Percentiles rank a stretch among this genome's conserved stretches.
phyloP scores from a whole-genome alignment of 2,329 filamentous ascomycete species.

The Epichloe elymi region DNA sequence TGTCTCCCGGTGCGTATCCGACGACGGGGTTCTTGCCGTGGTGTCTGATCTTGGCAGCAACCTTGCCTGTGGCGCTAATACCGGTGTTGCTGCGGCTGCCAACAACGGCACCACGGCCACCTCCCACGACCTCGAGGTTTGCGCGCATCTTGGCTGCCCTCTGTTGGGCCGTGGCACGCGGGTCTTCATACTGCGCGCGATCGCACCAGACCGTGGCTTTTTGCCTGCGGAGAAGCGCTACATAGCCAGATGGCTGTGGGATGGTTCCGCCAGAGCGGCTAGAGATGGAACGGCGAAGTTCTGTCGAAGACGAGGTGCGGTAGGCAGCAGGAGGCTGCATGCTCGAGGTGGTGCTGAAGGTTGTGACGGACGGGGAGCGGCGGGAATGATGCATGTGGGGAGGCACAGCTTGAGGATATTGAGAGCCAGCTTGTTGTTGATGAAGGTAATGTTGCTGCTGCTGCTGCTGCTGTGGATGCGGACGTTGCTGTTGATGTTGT shows the following conservation, averaged over 20 bases:
- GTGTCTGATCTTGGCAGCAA: conserved; percentile 77
- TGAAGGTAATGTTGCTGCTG: conserved; percentile 22
- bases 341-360: conserved; percentile 58
- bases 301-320: conserved; percentile 40
- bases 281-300: conserved; percentile 66
- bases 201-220: conserved; percentile 99
- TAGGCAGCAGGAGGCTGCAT: conserved; percentile 46
- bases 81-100: conserved; percentile 47
- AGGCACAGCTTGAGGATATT: conserved; percentile 5
- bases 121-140: conserved; percentile 66
- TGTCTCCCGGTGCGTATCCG: conserved; percentile 60
- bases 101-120: conserved; percentile 27
- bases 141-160: conserved; percentile 79
- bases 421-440: conserved; percentile 4
- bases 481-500: conserved; percentile 15
- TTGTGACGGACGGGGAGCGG: conserved; percentile 53
- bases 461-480: conserved; percentile 17
- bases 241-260: conserved; percentile 61
- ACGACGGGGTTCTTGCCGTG: conserved; percentile 69
- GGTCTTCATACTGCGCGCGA: conserved; percentile 82
- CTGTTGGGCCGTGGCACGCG: conserved; percentile 68
- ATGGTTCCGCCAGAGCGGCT: conserved; percentile 53
- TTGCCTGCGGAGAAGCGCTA: conserved; percentile 89
- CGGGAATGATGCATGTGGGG: conserved; percentile 21
- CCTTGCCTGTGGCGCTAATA: conserved; percentile 47